phyloP scores from a whole-genome alignment of 2,329 filamentous ascomycete species.

The Paracoccidioides brasiliensis region DNA sequence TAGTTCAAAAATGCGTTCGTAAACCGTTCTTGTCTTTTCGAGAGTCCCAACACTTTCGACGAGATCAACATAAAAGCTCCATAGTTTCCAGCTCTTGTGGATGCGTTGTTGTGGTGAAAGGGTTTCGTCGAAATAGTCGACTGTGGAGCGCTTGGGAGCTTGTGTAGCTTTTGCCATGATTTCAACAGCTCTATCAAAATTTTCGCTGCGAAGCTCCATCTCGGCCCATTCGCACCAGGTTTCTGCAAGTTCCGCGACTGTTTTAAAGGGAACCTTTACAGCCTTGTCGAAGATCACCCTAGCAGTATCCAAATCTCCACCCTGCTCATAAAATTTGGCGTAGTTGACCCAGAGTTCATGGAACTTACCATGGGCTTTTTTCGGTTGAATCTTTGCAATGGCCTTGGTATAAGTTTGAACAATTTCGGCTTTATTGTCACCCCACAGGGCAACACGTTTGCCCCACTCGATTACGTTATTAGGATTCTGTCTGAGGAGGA shows the following conservation, averaged over 20 bases:
- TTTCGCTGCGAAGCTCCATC: slow-evolving; percentile 90
- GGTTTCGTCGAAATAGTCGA: slow-evolving; percentile 98
- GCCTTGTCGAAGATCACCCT: slow-evolving; percentile 95
- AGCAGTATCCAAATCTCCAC: slow-evolving; percentile 70
- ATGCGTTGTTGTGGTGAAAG: slow-evolving; percentile 89
- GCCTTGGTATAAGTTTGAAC: slow-evolving; percentile 92
- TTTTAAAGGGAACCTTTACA: slow-evolving; percentile 94
- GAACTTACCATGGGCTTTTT: slow-evolving; percentile 85
- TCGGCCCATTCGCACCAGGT: slow-evolving; percentile 99
- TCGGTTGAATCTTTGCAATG: slow-evolving; percentile 83
- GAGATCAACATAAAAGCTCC: slow-evolving; percentile 98
- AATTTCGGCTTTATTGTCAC: slow-evolving; percentile 78
- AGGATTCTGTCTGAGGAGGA: slow-evolving; percentile 85
- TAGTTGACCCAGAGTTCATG: slow-evolving; percentile 95
- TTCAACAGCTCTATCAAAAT: slow-evolving; percentile 84
- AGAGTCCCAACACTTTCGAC: slow-evolving; percentile 87
- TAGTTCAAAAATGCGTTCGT: slow-evolving; percentile 95
- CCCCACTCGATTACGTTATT: slow-evolving; percentile 96
- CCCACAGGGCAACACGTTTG: slow-evolving; percentile 91
- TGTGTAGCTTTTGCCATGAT: slow-evolving; percentile 97
- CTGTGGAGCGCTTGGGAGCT: slow-evolving; percentile 89
- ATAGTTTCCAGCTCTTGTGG: slow-evolving; percentile 98
- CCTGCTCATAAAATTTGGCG: slow-evolving; percentile 89
- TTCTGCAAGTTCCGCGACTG: slow-evolving; percentile 89
- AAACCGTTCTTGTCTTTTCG: slow-evolving; percentile 85